phyloP scores from a whole-genome alignment of 805 yeast species.

The Yarrowia divulgata region DNA sequence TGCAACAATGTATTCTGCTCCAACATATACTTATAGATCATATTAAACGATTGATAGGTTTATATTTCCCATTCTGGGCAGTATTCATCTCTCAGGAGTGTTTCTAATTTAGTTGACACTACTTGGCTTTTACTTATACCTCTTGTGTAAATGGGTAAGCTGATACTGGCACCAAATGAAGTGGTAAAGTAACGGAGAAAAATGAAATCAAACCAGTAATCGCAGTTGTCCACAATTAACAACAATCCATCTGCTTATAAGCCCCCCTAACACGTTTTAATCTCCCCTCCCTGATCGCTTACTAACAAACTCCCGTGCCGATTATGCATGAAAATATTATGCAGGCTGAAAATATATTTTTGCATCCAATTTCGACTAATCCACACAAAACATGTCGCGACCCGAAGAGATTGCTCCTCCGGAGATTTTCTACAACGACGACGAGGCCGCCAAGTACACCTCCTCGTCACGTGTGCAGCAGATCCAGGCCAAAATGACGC shows the following conservation, averaged over 20 bases:
- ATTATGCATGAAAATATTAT: conserved; percentile 36
- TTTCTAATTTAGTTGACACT: not conserved
- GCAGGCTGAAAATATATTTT: conserved; percentile 12
- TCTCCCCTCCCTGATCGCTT: not conserved
- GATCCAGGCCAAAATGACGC: conserved; percentile 97
- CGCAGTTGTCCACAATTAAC: too few relatives aligned
- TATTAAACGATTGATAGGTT: too few relatives aligned
- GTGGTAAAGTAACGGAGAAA: not conserved
- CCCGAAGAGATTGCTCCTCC: conserved; percentile 98
- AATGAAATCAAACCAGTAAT: too few relatives aligned
- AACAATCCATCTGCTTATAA: not conserved
- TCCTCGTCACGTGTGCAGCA: conserved; percentile 96
- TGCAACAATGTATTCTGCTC: too few relatives aligned
- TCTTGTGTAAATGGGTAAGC: not conserved
- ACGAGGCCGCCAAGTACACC: conserved; percentile 89
- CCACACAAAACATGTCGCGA: conserved; percentile 70
- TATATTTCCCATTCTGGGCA: too few relatives aligned
- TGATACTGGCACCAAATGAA: not conserved
- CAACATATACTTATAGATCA: too few relatives aligned
- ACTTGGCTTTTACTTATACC: not conserved
- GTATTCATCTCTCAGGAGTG: too few relatives aligned
- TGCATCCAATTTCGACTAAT: not conserved
- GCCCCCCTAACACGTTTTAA: not conserved
- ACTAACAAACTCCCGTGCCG: conserved; percentile 6
- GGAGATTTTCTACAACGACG: conserved; percentile 89